A percentile compares a stretch with the other conserved stretches of the same genome.
Evolutionary conservation across 1,284 basidiomycete species (phyloP).

Genomic region (Pterulicium gracile): DNA sequence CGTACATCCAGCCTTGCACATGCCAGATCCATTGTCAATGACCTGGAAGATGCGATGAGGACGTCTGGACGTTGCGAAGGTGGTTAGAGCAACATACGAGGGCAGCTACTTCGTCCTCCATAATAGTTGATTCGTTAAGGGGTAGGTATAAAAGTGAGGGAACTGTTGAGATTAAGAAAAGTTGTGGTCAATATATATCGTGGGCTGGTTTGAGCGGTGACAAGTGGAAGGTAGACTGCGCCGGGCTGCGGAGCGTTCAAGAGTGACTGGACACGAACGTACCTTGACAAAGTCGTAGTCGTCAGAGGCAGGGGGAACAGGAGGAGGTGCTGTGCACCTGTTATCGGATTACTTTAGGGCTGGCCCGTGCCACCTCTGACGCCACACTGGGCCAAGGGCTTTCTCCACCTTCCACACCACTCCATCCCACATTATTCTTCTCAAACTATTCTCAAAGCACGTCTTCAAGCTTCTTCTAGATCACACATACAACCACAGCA

Average conservation of each 20-base stretch:
- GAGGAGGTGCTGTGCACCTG: neutral
- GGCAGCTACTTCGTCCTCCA: constrained; percentile 12
- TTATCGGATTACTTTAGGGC: constrained; percentile 1
- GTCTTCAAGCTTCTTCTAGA: too few species aligned
- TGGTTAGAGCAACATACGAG: constrained; percentile 7
- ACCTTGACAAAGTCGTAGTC: neutral
- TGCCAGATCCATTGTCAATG: constrained; percentile 15
- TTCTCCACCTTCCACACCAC: neutral
- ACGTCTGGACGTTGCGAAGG: neutral
- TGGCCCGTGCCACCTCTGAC: neutral
- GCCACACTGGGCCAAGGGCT: too few species aligned
- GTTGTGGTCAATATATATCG: neutral
- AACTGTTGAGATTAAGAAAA: neutral
- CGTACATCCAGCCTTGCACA: constrained; percentile 17
- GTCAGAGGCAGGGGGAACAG: neutral
- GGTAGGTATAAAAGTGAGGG: neutral
- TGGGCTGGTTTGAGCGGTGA: neutral
- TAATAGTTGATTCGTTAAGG: neutral
- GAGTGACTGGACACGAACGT: neutral
- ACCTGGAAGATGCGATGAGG: constrained; percentile 7
- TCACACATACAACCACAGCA: too few species aligned
- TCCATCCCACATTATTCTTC: too few species aligned
- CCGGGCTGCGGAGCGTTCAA: neutral
- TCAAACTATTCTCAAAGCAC: too few species aligned
- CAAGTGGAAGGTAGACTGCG: neutral